Evolutionary conservation across 306 rosid genomes (phyloP).

Genomic region (Ochetophila trinervis): DNA sequence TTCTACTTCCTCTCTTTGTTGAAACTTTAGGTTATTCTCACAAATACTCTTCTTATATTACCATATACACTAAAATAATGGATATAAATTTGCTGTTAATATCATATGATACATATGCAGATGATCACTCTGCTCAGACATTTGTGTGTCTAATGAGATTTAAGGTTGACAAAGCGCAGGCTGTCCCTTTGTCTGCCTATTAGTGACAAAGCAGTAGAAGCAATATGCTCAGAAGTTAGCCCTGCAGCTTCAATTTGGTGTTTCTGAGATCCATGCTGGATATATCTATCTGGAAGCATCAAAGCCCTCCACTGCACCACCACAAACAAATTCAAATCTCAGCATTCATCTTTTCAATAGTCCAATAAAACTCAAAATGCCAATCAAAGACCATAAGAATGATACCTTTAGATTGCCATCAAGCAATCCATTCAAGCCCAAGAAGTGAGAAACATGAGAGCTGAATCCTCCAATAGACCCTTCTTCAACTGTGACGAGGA

Average conservation of each 20-base stretch:
- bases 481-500: conserved; percentile 63
- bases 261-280: conserved; percentile 59
- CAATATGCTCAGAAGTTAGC: conserved; percentile 53
- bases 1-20: too few relatives aligned
- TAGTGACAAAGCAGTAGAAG: conserved; percentile 50
- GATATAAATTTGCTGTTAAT: too few relatives aligned
- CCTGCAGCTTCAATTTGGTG: conserved; percentile 54
- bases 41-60: too few relatives aligned
- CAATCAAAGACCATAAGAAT: background rate
- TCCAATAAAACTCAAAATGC: background rate
- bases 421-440: conserved; percentile 47
- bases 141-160: background rate
- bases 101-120: too few relatives aligned
- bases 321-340: background rate
- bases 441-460: conserved; percentile 68
- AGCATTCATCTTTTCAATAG: background rate
- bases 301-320: conserved; percentile 54
- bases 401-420: conserved; percentile 63
- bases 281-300: conserved; percentile 60
- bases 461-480: conserved; percentile 72
- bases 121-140: background rate
- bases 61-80: too few relatives aligned
- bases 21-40: too few relatives aligned
- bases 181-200: conserved; percentile 27
- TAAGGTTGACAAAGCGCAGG: conserved; percentile 26